Evolutionary conservation across 2,329 filamentous ascomycete species (phyloP), one percentile per base, ranked within the genome.

Genomic region (Orbilia brochopaga): DNA sequence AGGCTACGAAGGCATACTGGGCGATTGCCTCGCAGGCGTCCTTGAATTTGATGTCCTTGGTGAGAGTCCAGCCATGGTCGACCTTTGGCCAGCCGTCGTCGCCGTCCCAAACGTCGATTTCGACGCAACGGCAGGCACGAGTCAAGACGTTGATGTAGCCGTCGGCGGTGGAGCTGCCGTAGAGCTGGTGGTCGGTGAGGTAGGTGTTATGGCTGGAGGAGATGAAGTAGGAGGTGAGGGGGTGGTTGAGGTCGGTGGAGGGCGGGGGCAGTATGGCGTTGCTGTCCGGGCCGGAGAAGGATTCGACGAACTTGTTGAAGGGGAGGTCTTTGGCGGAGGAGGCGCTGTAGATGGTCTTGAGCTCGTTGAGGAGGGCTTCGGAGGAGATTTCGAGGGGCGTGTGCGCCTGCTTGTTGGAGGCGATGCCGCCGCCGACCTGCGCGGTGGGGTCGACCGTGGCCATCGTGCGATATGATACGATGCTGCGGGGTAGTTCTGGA

Each of bases 11-110:
- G 0, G 91, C 92, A 69, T 87, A 86, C 64, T 95, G 87, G 42
- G 85, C 84, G 73, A 97, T 90, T 0, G 89, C 88, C 74, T 86
- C 84, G 80, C 92, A 96, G 1, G 97, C 93, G 61, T 91, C 87
- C 64, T 92, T 87, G 79, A 97, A 97, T 0, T 89, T 86, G 57
- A 96, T 88, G n/a, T 90, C 88, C 32, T 88, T 88, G 0, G 92
- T 97, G 54, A 95, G 83, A 0, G 92, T 96, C 80, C 91, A 90
- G 79, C 91, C 91, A 79, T 96, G 92, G 65, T 91, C 85, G 1
- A 96, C 92, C 57, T 90, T 85, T 0, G 92, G 92, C 78, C 96
- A 92, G 50, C 83, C 80, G 74, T 82, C 83, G 40, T 83, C 81
- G 53, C 87, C 82, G 75, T 90, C 87, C 88, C 88, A 90, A 1